Conservation (phyloP, 2,329 filamentous ascomycete genomes). For the Aspergillus sp. region DNA sequence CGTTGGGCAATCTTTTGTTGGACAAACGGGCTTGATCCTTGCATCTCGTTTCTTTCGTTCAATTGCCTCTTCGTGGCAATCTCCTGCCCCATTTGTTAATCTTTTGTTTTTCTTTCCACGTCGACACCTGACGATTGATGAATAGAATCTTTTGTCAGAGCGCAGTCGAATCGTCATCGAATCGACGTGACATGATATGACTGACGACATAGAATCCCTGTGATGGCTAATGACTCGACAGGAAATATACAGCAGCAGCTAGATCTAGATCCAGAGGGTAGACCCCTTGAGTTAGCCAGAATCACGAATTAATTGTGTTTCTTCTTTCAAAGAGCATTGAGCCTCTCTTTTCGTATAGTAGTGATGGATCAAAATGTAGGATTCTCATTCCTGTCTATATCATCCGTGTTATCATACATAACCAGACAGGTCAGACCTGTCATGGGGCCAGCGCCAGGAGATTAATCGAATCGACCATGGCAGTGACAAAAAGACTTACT, state of each 20-base stretch:
- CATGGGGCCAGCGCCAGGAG: not conserved
- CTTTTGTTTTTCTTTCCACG: not conserved
- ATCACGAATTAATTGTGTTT: not conserved
- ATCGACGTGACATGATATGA: slow-evolving; percentile 3
- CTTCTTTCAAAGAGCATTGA: too few relatives aligned
- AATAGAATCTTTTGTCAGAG: not conserved
- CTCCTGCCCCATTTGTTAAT: not conserved
- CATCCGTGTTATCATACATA: too few relatives aligned
- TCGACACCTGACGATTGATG: not conserved
- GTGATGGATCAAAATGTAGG: too few relatives aligned
- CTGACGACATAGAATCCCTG: not conserved
- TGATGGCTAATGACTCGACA: slow-evolving; percentile 10
- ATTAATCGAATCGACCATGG: too few relatives aligned
- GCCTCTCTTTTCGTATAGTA: too few relatives aligned
- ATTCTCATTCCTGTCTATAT: not conserved
- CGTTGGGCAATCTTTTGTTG: slow-evolving; percentile 32
- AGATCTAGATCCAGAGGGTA: slow-evolving; percentile 8
- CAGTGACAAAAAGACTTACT: too few relatives aligned
- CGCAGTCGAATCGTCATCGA: not conserved
- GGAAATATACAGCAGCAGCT: slow-evolving; percentile 3
- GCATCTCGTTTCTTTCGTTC: slow-evolving; percentile 1
- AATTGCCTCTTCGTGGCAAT: not conserved
- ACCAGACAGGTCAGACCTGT: too few relatives aligned
- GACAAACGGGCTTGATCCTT: slow-evolving; percentile 28
- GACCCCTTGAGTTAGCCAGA: slow-evolving; percentile 1